phyloP scores from a whole-genome alignment of 2,329 filamentous ascomycete species.

The Beauveria asiatica region DNA sequence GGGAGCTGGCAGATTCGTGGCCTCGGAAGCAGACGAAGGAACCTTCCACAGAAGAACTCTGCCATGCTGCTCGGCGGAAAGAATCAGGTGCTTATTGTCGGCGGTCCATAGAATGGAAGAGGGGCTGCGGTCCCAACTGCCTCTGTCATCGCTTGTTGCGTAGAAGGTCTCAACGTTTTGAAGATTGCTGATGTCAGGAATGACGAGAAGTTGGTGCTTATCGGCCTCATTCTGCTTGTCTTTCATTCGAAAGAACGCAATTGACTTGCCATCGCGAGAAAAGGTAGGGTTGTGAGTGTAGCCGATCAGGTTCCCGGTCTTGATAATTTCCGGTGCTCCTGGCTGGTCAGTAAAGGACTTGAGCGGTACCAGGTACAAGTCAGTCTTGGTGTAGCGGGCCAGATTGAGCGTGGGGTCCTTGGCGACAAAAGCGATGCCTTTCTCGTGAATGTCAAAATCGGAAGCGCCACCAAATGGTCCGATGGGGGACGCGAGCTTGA shows the following conservation, averaged over 20 bases:
- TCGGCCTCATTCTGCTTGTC: slow-evolving; percentile 73
- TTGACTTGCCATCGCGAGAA: slow-evolving; percentile 59
- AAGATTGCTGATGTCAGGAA: slow-evolving; percentile 52
- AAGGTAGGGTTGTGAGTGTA: slow-evolving; percentile 62
- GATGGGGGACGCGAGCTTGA: slow-evolving; percentile 56
- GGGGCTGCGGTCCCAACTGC: slow-evolving; percentile 51
- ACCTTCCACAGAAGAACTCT: slow-evolving; percentile 54
- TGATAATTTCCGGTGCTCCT: slow-evolving; percentile 38
- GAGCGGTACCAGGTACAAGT: slow-evolving; percentile 66
- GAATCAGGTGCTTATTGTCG: slow-evolving; percentile 55
- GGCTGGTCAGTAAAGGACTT: slow-evolving; percentile 50
- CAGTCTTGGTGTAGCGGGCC: slow-evolving; percentile 70
- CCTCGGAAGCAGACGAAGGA: slow-evolving; percentile 43
- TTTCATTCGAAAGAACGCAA: slow-evolving; percentile 75
- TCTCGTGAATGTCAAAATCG: slow-evolving; percentile 67
- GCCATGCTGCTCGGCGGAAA: slow-evolving; percentile 65
- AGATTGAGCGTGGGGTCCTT: slow-evolving; percentile 65
- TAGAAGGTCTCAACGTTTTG: slow-evolving; percentile 55
- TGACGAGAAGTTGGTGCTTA: slow-evolving; percentile 53
- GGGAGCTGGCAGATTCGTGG: slow-evolving; percentile 37
- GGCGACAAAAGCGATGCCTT: slow-evolving; percentile 63
- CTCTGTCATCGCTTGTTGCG: slow-evolving; percentile 52
- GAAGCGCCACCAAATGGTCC: slow-evolving; percentile 69
- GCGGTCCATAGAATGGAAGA: slow-evolving; percentile 49
- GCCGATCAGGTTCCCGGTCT: slow-evolving; percentile 51